Base-by-base conservation (phyloP, 768 basidiomycete genomes). In the Kwoniella europaea region DNA sequence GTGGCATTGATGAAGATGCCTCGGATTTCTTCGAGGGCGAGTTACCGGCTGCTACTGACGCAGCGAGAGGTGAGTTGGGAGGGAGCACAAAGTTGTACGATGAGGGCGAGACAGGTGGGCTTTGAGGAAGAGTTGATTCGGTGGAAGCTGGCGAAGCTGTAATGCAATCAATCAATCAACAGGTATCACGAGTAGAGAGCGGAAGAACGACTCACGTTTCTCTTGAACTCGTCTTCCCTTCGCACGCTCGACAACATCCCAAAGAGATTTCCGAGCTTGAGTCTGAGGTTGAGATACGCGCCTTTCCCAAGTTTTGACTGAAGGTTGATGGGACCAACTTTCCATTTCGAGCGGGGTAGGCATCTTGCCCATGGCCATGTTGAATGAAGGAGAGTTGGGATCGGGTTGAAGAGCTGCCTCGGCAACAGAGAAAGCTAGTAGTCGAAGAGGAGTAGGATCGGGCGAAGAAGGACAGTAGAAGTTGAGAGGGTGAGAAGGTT, bases 381-480 rank as follows among this genome's bases (percentile, higher is more conserved):
- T 24, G 73, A 79, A 73, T 7, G 73, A 72, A 44, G 79, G 79
- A 6, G 77, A 78, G 65, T 78, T 78, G 52, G 79, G 79, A 58
- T 80, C 77, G 16, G 75, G 67, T 55, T 78, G 72, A n/a, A 80
- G 76, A 12, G 77, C 77, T 22, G 79, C 77, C 58, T 80, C 79
- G 13, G 79, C 79, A 1, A 80, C 79, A 4, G 75, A 77, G 68
- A 76, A 78, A 1, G 79, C 79, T 15, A 80, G 69, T 22, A 77
- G 59, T 18, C 79, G 67, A 35, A 80, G 77, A 4, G 74, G 79
- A 9, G 79, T 80, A 4, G 76, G 79, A 41, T 80, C 77, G 18
- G 79, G 79, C 50, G 79, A 80, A 22, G 67, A 68, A 29, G 78
- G 78, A 18, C 74, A 72, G 54, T 62, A 65, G 50, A 56, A 50